Conservation (phyloP, 2,329 filamentous ascomycete genomes). For the Hyphodiscus sp. region DNA sequence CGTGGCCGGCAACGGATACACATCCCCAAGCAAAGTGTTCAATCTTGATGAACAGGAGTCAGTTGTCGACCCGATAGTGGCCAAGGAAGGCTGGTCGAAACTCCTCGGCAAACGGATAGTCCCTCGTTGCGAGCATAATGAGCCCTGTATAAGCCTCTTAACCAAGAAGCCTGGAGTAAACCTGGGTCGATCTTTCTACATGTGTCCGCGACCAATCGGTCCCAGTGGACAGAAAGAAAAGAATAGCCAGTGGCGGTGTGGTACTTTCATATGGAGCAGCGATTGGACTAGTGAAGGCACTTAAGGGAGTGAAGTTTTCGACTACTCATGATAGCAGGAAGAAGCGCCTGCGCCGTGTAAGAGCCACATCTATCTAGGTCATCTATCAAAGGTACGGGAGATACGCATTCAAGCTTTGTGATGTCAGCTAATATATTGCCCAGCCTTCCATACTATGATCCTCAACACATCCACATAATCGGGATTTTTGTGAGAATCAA, state of each 20-base stretch:
- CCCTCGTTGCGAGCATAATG: constrained; percentile 80
- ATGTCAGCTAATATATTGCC: neutral
- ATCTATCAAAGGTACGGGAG: neutral
- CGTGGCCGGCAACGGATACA: neutral
- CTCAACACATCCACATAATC: neutral
- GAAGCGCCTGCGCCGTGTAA: neutral
- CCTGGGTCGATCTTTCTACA: constrained; percentile 61
- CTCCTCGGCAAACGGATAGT: constrained; percentile 68
- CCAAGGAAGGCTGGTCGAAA: constrained; percentile 80
- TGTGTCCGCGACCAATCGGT: constrained; percentile 67
- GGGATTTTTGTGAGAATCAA: neutral
- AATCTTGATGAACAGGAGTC: constrained; percentile 19
- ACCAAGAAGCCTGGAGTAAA: constrained; percentile 91
- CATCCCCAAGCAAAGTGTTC: constrained; percentile 6
- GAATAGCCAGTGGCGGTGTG: constrained; percentile 79
- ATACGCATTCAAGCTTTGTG: neutral
- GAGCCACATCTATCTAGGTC: neutral
- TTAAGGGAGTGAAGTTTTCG: neutral
- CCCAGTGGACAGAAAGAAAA: constrained; percentile 80
- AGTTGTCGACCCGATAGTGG: constrained; percentile 61
- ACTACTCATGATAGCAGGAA: neutral
- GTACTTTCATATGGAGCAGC: constrained; percentile 60
- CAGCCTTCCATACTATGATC: neutral
- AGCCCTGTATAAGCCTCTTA: constrained; percentile 74
- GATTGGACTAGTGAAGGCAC: constrained; percentile 21